phyloP scores from a whole-genome alignment of 2,329 filamentous ascomycete species.

The Colletotrichum musae region DNA sequence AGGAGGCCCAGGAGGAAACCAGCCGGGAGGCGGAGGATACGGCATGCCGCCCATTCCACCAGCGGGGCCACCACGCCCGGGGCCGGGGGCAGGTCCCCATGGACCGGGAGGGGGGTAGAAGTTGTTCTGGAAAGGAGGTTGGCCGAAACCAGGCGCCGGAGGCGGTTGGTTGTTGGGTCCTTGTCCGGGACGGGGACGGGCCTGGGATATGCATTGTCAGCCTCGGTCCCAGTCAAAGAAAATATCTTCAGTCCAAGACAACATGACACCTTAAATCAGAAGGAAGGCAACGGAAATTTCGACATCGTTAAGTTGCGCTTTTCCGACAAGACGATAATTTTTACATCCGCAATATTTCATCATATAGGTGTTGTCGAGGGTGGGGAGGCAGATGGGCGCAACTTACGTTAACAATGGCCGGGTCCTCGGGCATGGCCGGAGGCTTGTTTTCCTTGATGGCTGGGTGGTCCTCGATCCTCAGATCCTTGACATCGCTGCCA shows the following conservation, averaged over 20 bases:
- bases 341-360: slow-evolving; percentile 99
- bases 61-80: slow-evolving; percentile 51
- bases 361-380: slow-evolving; percentile 62
- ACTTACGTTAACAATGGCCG: slow-evolving; percentile 97
- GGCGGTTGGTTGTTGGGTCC: slow-evolving; percentile 49
- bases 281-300: slow-evolving; percentile 99
- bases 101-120: slow-evolving; percentile 68
- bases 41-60: slow-evolving; percentile 79
- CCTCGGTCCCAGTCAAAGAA: slow-evolving; percentile 14
- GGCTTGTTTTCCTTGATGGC: slow-evolving; percentile 81
- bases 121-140: slow-evolving; percentile 61
- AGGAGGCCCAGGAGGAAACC: slow-evolving; percentile 75
- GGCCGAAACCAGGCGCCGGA: slow-evolving; percentile 58
- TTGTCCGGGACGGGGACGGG: slow-evolving; percentile 55
- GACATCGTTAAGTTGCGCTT: slow-evolving; percentile 93
- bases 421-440: slow-evolving; percentile 89
- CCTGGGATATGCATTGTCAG: slow-evolving; percentile 53
- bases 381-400: slow-evolving; percentile 33
- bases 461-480: slow-evolving; percentile 90
- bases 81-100: slow-evolving; percentile 69
- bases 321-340: slow-evolving; percentile 81
- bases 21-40: slow-evolving; percentile 83
- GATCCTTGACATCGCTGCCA: slow-evolving; percentile 97
- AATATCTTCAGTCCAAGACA: slow-evolving; percentile 20
- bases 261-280: slow-evolving; percentile 75